Percentiles rank a stretch among this genome's conserved stretches.
Evolutionary conservation across 73 alveolate species (phyloP).

Genomic region (Effrenium voratum): DNA sequence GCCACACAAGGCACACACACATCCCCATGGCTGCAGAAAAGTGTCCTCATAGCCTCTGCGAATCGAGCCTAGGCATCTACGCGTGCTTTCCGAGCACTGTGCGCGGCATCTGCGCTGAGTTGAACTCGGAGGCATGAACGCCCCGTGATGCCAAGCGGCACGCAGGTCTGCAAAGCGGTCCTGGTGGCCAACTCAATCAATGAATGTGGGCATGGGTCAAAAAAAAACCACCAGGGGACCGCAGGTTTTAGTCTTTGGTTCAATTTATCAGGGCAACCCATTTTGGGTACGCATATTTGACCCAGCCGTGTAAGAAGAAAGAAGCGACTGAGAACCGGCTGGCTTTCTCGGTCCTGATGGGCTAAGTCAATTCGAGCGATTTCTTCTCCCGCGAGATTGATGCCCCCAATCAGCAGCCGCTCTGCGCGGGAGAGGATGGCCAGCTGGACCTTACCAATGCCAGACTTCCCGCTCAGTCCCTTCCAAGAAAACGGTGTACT

Average conservation of each 20-base stretch:
- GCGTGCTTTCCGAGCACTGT: too few species aligned
- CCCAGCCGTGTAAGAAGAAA: background rate
- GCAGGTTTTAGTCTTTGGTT: too few species aligned
- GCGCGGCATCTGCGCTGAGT: too few species aligned
- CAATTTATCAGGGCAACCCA: too few species aligned
- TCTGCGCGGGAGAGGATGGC: background rate
- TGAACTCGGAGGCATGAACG: too few species aligned
- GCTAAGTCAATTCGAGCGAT: background rate
- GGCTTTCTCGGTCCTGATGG: slow-evolving; percentile 11
- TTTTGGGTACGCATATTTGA: too few species aligned
- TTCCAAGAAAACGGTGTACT: background rate
- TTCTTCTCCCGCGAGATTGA: slow-evolving; percentile 44
- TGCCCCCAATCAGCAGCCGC: background rate
- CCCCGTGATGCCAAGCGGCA: too few species aligned
- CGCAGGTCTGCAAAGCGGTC: too few species aligned
- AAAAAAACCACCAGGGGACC: too few species aligned
- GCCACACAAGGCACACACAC: background rate
- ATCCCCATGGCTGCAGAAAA: background rate
- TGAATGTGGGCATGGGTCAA: too few species aligned
- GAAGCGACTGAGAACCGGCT: background rate
- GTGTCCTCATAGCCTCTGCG: slow-evolving; percentile 19
- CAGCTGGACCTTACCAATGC: background rate
- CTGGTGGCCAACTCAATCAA: too few species aligned
- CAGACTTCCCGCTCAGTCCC: background rate
- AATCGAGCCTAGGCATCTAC: slow-evolving; percentile 20